Conservation (phyloP, 2,329 filamentous ascomycete genomes). For the Cercospora nicotianae region DNA sequence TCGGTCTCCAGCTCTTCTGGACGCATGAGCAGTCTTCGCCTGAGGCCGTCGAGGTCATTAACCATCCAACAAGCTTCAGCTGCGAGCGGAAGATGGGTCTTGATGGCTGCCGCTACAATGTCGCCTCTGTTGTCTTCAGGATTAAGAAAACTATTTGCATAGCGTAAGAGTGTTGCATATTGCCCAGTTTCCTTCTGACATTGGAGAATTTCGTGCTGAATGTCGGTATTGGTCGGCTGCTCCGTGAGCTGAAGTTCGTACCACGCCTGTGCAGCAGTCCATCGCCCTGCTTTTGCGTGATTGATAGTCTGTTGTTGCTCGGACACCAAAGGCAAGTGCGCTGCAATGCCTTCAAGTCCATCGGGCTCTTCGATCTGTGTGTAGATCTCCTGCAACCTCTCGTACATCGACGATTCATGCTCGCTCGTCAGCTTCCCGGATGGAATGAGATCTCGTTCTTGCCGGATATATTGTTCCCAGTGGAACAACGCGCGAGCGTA, state of each 20-base stretch:
- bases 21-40: conserved; percentile 54
- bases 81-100: conserved; percentile 66
- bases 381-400: conserved; percentile 84
- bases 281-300: conserved; percentile 87
- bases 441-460: conserved; percentile 45
- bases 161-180: conserved; percentile 70
- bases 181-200: conserved; percentile 96
- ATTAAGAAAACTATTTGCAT: conserved; percentile 70
- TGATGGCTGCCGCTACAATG: conserved; percentile 10
- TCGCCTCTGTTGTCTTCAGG: conserved; percentile 3
- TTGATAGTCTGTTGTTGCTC: conserved; percentile 91
- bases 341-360: conserved; percentile 89
- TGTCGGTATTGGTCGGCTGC: conserved; percentile 71
- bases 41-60: conserved; percentile 73
- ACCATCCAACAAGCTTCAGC: conserved; percentile 92
- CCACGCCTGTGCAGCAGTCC: conserved; percentile 95
- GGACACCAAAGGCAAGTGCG: conserved; percentile 80
- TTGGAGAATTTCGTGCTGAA: conserved; percentile 78
- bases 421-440: conserved; percentile 45
- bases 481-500: conserved; percentile 91
- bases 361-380: conserved; percentile 97
- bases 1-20: conserved; percentile 51
- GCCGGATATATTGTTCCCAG: conserved; percentile 84
- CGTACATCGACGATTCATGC: conserved; percentile 53
- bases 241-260: conserved; percentile 88